phyloP scores from a whole-genome alignment of 306 rosid genomes.

The Lupinus albus region DNA sequence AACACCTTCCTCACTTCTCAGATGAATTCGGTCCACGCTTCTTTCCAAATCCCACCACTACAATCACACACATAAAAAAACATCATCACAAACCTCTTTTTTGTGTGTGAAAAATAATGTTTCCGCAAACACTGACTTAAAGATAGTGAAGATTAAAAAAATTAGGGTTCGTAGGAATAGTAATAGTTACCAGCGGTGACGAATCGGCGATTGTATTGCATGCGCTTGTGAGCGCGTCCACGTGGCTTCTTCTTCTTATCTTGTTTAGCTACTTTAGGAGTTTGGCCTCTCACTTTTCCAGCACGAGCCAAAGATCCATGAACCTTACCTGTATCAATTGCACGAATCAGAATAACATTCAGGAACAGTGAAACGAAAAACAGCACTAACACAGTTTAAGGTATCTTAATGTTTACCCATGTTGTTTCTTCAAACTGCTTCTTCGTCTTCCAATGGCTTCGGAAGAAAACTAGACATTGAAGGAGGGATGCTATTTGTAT shows the following conservation, averaged over 20 bases:
- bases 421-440: not conserved
- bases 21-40: slow-evolving; percentile 51
- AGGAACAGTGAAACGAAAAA: not conserved
- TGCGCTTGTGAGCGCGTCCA: slow-evolving; percentile 54
- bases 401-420: slow-evolving; percentile 25
- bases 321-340: slow-evolving; percentile 39
- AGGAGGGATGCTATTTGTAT: slow-evolving; percentile 28
- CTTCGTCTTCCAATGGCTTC: slow-evolving; percentile 27
- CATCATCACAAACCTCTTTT: not conserved
- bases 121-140: too few species aligned
- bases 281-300: slow-evolving; percentile 50
- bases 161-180: not conserved
- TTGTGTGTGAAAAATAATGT: too few species aligned
- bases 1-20: slow-evolving; percentile 36
- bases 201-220: slow-evolving; percentile 55
- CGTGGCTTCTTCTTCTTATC: slow-evolving; percentile 56
- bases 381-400: not conserved
- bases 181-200: slow-evolving; percentile 49
- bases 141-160: not conserved
- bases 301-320: slow-evolving; percentile 53
- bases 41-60: slow-evolving; percentile 50
- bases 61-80: slow-evolving; percentile 11
- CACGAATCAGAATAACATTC: not conserved
- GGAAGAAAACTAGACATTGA: not conserved
- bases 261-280: slow-evolving; percentile 48